These are phyloP conservation scores for Hippophae gyantsensis DNA, from an alignment of 306 rosid species.

Conservation along the genomic window DNA sequence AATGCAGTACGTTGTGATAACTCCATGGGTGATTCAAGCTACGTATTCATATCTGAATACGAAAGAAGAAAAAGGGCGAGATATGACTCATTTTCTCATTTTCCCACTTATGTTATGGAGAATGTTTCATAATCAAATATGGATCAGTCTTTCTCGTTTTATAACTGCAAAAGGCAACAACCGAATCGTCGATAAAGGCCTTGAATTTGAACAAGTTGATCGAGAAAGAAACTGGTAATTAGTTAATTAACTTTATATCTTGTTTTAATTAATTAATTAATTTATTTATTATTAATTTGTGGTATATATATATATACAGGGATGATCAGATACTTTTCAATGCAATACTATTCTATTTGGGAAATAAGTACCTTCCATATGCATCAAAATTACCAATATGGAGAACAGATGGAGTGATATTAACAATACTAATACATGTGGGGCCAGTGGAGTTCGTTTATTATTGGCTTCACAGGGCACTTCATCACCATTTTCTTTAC, in stretches of 20 bases:
- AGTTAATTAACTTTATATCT: not conserved
- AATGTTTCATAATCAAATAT: slow-evolving; percentile 47
- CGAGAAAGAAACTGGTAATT: slow-evolving; percentile 46
- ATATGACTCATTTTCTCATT: slow-evolving; percentile 31
- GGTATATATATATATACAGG: slow-evolving; percentile 11
- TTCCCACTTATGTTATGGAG: slow-evolving; percentile 40
- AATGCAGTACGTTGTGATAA: slow-evolving; percentile 46
- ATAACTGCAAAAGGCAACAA: slow-evolving; percentile 37
- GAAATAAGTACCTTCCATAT: not conserved
- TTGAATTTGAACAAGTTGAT: slow-evolving; percentile 69
- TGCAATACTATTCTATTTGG: slow-evolving; percentile 13
- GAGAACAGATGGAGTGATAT: slow-evolving; percentile 26
- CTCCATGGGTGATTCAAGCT: slow-evolving; percentile 46
- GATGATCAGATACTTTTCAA: slow-evolving; percentile 37
- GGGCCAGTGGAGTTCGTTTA: slow-evolving; percentile 36
- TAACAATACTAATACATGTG: slow-evolving; percentile 23
- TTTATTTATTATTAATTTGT: not conserved
- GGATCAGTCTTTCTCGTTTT: slow-evolving; percentile 53
- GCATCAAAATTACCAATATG: slow-evolving; percentile 15
- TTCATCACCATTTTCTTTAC: slow-evolving; percentile 43
- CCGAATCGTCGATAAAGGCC: slow-evolving; percentile 44
- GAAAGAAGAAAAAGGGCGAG: slow-evolving; percentile 21
- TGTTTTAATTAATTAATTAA: not conserved
- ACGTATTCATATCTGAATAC: slow-evolving; percentile 25
- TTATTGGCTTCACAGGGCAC: slow-evolving; percentile 49